These are phyloP conservation scores for Cicer judaicum DNA, from an alignment of 306 rosid species.

Conservation along the genomic window DNA sequence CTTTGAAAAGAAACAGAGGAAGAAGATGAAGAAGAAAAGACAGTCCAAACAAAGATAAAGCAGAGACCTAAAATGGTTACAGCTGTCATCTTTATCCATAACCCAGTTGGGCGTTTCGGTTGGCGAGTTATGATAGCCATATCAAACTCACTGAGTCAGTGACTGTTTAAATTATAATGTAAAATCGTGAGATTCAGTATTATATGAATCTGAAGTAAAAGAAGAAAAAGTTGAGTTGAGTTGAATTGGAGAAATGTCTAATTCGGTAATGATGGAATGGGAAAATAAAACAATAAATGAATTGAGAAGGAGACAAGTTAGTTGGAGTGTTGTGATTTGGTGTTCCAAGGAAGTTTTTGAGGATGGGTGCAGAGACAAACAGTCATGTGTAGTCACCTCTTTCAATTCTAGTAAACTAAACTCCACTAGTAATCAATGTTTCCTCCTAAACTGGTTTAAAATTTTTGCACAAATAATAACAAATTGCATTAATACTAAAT, in stretches of 20 bases:
- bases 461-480: too few species aligned
- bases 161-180: not conserved
- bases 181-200: too few species aligned
- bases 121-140: constrained; percentile 77
- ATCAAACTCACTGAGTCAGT: not conserved
- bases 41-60: constrained; percentile 79
- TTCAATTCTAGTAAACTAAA: not conserved
- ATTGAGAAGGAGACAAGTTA: not conserved
- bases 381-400: not conserved
- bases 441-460: too few species aligned
- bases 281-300: not conserved
- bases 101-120: constrained; percentile 76
- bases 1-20: constrained; percentile 68
- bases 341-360: not conserved
- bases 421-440: too few species aligned
- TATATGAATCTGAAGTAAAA: not conserved
- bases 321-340: constrained; percentile 5
- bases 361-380: not conserved
- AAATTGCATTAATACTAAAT: too few species aligned
- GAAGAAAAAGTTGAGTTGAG: not conserved
- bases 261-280: not conserved
- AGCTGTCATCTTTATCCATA: constrained; percentile 78
- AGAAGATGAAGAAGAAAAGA: constrained; percentile 72
- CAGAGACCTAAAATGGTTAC: constrained; percentile 79
- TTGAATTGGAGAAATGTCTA: not conserved